phyloP scores from a whole-genome alignment of 306 rosid genomes.

The Urtica urens region DNA sequence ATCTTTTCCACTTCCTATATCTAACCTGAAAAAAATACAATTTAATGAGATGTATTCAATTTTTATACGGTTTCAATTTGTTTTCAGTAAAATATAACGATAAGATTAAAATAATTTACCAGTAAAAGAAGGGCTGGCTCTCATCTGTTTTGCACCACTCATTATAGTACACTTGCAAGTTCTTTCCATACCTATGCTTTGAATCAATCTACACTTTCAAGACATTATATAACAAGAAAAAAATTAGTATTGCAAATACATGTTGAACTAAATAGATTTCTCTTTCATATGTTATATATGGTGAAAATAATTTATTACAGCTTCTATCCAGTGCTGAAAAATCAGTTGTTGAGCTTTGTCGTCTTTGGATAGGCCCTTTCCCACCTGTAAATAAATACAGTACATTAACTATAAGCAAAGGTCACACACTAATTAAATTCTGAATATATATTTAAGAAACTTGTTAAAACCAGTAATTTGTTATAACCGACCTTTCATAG shows the following conservation, averaged over 20 bases:
- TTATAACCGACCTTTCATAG: no score
- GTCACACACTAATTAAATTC: no score
- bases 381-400: conserved; percentile 44
- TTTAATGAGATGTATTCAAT: background rate
- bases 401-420: no score
- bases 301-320: conserved; percentile 29
- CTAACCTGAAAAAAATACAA: conserved; percentile 44
- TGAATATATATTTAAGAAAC: no score
- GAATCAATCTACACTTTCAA: conserved; percentile 68
- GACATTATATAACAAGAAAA: background rate
- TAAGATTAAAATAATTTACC: conserved; percentile 26
- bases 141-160: conserved; percentile 68
- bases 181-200: conserved; percentile 84
- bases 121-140: conserved; percentile 81
- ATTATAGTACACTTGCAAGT: conserved; percentile 61
- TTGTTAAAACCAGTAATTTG: no score
- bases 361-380: conserved; percentile 73
- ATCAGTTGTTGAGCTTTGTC: conserved; percentile 84
- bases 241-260: no score
- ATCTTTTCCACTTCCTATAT: conserved; percentile 67
- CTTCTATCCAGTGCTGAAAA: conserved; percentile 96
- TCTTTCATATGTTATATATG: no score
- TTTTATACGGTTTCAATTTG: no score
- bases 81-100: background rate
- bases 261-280: no score